phyloP scores from a whole-genome alignment of 2,329 filamentous ascomycete genomes.

The Fusarium sp. region DNA sequence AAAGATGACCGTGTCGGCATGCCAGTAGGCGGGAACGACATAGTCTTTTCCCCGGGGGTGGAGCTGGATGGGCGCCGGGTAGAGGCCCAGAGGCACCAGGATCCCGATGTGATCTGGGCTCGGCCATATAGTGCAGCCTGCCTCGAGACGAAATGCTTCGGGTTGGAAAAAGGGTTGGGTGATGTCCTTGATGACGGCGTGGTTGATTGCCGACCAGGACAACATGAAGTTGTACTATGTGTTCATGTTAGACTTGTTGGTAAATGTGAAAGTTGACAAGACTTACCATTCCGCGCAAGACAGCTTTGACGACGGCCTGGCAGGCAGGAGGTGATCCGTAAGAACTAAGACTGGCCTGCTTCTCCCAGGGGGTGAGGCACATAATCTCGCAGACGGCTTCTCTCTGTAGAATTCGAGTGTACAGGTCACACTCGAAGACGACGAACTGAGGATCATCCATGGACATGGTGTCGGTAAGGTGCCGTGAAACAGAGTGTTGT shows the following conservation, averaged over 20 bases:
- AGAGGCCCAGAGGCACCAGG: conserved; percentile 28
- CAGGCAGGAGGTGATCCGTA: conserved; percentile 26
- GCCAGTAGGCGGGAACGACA: conserved; percentile 15
- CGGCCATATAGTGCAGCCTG: conserved; percentile 29
- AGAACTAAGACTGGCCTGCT: conserved; percentile 12
- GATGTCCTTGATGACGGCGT: conserved; percentile 14
- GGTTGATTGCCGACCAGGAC: neutral
- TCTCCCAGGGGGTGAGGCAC: conserved; percentile 19
- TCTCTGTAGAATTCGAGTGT: conserved; percentile 10
- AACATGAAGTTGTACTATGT: conserved; percentile 9
- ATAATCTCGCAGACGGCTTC: conserved; percentile 31
- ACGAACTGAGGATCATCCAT: conserved; percentile 9
- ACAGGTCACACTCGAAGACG: conserved; percentile 17
- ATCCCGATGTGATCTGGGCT: conserved; percentile 9
- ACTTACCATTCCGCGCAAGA: conserved; percentile 29
- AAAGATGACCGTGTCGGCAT: conserved; percentile 29
- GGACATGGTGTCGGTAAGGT: conserved; percentile 15
- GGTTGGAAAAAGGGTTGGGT: conserved; percentile 14
- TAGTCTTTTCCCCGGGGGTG: conserved; percentile 24
- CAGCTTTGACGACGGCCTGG: conserved; percentile 17
- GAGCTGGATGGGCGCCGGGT: conserved; percentile 14
- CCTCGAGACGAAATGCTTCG: conserved; percentile 34
- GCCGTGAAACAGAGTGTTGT: neutral
- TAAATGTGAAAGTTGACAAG: neutral
- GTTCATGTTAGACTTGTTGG: neutral